These are phyloP conservation scores for Globisporangium radiosum DNA, from an alignment of 352 stramenopile species.

Conservation along the genomic window DNA sequence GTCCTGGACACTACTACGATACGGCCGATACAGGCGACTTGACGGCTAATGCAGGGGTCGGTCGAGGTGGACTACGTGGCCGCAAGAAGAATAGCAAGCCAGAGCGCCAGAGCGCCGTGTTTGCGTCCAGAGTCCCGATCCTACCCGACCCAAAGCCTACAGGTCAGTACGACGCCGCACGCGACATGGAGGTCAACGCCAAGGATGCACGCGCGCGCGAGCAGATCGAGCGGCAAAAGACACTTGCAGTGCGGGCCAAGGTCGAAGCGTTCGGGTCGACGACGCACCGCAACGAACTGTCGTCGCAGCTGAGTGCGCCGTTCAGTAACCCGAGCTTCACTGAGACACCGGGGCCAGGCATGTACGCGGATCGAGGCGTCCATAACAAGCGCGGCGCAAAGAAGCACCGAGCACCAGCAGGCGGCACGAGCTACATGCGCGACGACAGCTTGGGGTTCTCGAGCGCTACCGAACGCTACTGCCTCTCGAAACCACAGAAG, in stretches of 20 bases:
- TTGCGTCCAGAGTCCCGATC: conserved; percentile 72
- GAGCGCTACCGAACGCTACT: conserved; percentile 55
- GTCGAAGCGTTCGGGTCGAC: conserved; percentile 72
- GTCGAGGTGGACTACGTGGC: background rate
- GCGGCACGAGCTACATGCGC: conserved; percentile 11
- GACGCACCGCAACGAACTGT: conserved; percentile 42
- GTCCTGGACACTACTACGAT: conserved; percentile 54
- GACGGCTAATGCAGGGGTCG: background rate
- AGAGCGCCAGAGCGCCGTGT: conserved; percentile 50
- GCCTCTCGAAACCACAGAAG: conserved; percentile 35
- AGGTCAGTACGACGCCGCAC: conserved; percentile 44
- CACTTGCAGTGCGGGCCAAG: conserved; percentile 19
- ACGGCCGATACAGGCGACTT: background rate
- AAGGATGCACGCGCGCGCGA: conserved; percentile 44
- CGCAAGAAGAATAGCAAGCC: conserved; percentile 10
- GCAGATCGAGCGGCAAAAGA: conserved; percentile 20
- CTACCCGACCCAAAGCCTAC: conserved; percentile 35
- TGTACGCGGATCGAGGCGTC: conserved; percentile 25
- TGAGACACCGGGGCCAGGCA: conserved; percentile 47
- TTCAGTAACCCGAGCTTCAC: conserved; percentile 55
- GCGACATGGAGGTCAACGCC: conserved; percentile 47
- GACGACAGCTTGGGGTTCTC: conserved; percentile 61
- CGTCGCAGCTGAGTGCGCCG: conserved; percentile 45
- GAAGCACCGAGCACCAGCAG: conserved; percentile 6
- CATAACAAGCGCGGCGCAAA: conserved; percentile 9